phyloP scores from a whole-genome alignment of 2,329 filamentous ascomycete species.

The Phaeophleospora eucalypticola region DNA sequence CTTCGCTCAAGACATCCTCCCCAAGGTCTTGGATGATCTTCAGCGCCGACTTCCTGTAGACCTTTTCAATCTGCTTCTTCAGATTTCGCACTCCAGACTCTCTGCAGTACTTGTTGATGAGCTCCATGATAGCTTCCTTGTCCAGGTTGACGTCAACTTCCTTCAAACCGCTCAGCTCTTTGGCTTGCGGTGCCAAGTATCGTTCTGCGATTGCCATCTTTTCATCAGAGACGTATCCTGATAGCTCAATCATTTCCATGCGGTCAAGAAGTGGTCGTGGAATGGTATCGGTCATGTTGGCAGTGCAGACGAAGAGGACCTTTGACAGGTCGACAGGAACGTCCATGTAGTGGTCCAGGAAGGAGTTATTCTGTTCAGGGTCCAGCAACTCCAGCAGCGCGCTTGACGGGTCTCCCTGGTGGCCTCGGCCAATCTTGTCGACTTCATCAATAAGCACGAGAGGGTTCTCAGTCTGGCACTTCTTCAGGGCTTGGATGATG shows the following conservation, averaged over 20 bases:
- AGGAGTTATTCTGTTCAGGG: constrained; percentile 94
- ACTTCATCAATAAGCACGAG: constrained; percentile 95
- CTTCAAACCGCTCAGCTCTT: constrained; percentile 85
- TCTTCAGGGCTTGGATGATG: constrained; percentile 97
- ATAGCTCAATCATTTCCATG: constrained; percentile 96
- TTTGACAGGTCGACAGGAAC: constrained; percentile 96
- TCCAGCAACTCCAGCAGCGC: constrained; percentile 90
- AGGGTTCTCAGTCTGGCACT: constrained; percentile 97
- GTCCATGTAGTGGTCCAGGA: constrained; percentile 98
- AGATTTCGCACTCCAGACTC: constrained; percentile 95
- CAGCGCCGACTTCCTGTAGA: constrained; percentile 92
- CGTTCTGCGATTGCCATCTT: constrained; percentile 97
- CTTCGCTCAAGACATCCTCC: constrained; percentile 75
- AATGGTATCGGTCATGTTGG: constrained; percentile 98
- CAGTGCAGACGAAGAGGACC: constrained; percentile 96
- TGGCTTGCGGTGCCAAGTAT: constrained; percentile 90
- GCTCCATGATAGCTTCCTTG: constrained; percentile 84
- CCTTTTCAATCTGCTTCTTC: constrained; percentile 99
- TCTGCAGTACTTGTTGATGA: constrained; percentile 97
- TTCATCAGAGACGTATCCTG: constrained; percentile 94
- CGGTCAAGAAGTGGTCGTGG: constrained; percentile 88
- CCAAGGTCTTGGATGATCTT: constrained; percentile 96
- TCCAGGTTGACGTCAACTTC: constrained; percentile 84
- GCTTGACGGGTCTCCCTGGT: constrained; percentile 93
- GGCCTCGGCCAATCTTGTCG: constrained; percentile 94